Evolutionary conservation across 1,139 yeast species (phyloP).

Genomic region (Nakaseomyces bracarensis): DNA sequence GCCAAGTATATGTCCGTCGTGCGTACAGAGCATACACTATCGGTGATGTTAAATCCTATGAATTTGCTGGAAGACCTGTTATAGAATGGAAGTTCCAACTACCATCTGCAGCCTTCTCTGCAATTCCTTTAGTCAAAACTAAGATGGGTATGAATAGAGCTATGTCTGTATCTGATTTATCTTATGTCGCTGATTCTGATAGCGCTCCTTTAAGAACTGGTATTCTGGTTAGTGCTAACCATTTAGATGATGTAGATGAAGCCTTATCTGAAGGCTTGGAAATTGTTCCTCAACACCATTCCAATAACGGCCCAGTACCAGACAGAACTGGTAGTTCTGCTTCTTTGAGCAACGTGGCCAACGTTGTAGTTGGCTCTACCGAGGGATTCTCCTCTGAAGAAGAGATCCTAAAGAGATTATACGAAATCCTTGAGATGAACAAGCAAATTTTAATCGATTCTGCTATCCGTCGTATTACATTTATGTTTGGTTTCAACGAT

Average conservation of each 20-base stretch:
- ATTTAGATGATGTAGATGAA: slow-evolving; percentile 85
- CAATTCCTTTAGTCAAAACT: slow-evolving; percentile 47
- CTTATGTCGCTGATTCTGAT: slow-evolving; percentile 66
- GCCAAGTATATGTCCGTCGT: slow-evolving; percentile 92
- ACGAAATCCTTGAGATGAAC: slow-evolving; percentile 58
- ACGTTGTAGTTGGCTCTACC: slow-evolving; percentile 63
- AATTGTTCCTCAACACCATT: slow-evolving; percentile 43
- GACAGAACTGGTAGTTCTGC: slow-evolving; percentile 38
- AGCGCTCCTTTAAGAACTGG: slow-evolving; percentile 71
- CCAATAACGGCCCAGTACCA: slow-evolving; percentile 37
- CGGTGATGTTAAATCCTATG: slow-evolving; percentile 61
- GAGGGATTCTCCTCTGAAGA: slow-evolving; percentile 70
- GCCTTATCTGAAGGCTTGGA: slow-evolving; percentile 70
- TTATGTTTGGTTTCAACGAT: slow-evolving; percentile 72
- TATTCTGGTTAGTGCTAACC: slow-evolving; percentile 72
- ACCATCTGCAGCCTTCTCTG: slow-evolving; percentile 69
- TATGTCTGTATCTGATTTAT: slow-evolving; percentile 84
- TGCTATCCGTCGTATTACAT: slow-evolving; percentile 84
- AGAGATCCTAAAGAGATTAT: slow-evolving; percentile 54
- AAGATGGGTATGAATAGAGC: slow-evolving; percentile 63
- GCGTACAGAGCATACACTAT: slow-evolving; percentile 94
- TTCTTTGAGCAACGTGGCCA: slow-evolving; percentile 61
- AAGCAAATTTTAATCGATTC: slow-evolving; percentile 61
- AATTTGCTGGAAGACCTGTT: slow-evolving; percentile 45
- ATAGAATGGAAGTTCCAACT: slow-evolving; percentile 88